Conservation (phyloP, 2,329 filamentous ascomycete genomes). For the Fusarium solani-melongenae region DNA sequence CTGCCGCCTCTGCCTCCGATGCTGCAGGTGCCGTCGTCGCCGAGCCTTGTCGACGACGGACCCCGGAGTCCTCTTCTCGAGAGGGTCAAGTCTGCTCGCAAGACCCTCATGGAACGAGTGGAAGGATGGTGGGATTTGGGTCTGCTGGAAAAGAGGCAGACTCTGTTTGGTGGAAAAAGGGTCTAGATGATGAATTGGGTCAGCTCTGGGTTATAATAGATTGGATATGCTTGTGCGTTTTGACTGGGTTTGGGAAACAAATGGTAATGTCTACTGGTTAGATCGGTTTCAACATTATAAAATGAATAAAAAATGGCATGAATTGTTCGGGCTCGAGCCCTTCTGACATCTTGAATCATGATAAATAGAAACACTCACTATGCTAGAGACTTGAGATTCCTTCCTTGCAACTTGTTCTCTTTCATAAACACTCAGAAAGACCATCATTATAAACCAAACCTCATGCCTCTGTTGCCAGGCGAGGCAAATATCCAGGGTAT, state of each 20-base stretch:
- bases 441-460: not conserved
- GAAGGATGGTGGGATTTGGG: constrained; percentile 68
- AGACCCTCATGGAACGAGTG: constrained; percentile 59
- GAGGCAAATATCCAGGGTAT: constrained; percentile 36
- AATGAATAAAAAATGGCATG: constrained; percentile 32
- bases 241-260: constrained; percentile 16
- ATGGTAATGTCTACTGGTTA: constrained; percentile 46
- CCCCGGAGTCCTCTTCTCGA: constrained; percentile 42
- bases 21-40: constrained; percentile 37
- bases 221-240: constrained; percentile 23
- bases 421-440: not conserved
- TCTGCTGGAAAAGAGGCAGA: constrained; percentile 58
- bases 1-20: constrained; percentile 47
- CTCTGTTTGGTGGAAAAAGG: constrained; percentile 44
- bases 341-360: constrained; percentile 2
- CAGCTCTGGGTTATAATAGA: constrained; percentile 23
- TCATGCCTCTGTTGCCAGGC: not conserved
- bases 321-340: constrained; percentile 15
- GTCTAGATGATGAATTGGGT: constrained; percentile 17
- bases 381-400: not conserved
- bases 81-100: constrained; percentile 52
- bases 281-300: constrained; percentile 34
- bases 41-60: constrained; percentile 23
- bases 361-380: not conserved
- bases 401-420: not conserved